phyloP scores from a whole-genome alignment of 495 filamentous ascomycete species.

The Hapsidospora chrysogenum region DNA sequence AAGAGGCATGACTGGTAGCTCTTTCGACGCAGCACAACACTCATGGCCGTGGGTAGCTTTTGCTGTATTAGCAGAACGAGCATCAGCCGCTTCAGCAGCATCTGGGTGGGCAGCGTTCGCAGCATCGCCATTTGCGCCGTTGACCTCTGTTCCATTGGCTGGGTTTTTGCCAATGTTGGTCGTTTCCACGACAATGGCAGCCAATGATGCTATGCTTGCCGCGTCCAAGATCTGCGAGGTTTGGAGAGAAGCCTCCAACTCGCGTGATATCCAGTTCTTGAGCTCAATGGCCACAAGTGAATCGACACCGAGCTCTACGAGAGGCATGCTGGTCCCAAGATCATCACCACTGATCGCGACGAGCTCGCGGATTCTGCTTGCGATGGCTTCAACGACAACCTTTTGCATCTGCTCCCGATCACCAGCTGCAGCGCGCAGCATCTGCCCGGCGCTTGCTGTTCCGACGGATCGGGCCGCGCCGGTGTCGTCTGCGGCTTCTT shows the following conservation, averaged over 20 bases:
- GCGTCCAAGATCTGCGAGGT: slow-evolving; percentile 7
- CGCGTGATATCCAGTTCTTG: slow-evolving; percentile 41
- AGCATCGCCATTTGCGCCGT: not conserved
- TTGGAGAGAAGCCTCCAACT: slow-evolving; percentile 34
- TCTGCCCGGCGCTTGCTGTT: slow-evolving; percentile 10
- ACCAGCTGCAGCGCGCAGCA: slow-evolving; percentile 8
- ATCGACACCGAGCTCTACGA: slow-evolving; percentile 36
- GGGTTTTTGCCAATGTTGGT: slow-evolving; percentile 1
- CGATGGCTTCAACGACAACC: slow-evolving; percentile 17
- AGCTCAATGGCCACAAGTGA: slow-evolving; percentile 48
- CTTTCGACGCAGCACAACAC: not conserved
- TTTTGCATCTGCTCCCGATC: slow-evolving; percentile 13
- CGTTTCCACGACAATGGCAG: slow-evolving; percentile 1
- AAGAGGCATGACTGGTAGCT: too few relatives aligned
- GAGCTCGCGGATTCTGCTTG: slow-evolving; percentile 28
- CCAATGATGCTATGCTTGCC: slow-evolving; percentile 2
- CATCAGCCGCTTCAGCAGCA: too few relatives aligned
- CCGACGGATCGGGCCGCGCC: slow-evolving; percentile 8
- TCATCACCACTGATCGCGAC: slow-evolving; percentile 29
- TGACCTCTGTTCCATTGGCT: not conserved
- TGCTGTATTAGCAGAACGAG: too few relatives aligned
- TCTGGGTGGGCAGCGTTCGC: not conserved
- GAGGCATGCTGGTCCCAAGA: slow-evolving; percentile 27
- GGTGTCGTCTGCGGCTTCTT: slow-evolving; percentile 1
- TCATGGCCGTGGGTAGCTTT: not conserved